Percentiles rank a stretch among this genome's conserved stretches.
phyloP scores from a whole-genome alignment of 371 early-diverging fungal genomes.

The Saksenaea oblongispora region DNA sequence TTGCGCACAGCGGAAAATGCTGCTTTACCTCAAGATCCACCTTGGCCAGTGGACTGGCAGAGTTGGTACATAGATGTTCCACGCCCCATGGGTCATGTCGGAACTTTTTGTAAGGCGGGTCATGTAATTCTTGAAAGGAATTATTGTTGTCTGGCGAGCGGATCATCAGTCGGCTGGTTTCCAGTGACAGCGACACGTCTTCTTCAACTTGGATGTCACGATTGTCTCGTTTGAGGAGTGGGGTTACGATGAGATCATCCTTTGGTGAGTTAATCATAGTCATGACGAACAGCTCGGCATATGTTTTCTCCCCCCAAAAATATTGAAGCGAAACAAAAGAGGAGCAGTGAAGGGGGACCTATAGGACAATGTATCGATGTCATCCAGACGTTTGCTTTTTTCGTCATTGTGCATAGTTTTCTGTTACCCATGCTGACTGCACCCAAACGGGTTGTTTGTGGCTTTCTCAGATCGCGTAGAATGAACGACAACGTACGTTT shows the following conservation, averaged over 20 bases:
- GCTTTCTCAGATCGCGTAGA: background rate
- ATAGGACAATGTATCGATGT: slow-evolving; percentile 1
- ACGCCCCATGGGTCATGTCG: slow-evolving; percentile 26
- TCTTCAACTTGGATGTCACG: slow-evolving; percentile 17
- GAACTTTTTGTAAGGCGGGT: slow-evolving; percentile 29
- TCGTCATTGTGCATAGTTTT: slow-evolving; percentile 3
- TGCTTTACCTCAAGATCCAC: slow-evolving; percentile 40
- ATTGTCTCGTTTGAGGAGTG: slow-evolving; percentile 10
- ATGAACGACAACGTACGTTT: background rate
- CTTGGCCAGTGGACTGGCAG: slow-evolving; percentile 35
- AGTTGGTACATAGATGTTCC: slow-evolving; percentile 31
- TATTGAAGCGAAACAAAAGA: background rate
- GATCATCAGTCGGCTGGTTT: slow-evolving; percentile 33
- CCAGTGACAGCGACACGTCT: slow-evolving; percentile 27
- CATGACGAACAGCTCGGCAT: slow-evolving; percentile 1
- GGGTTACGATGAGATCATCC: slow-evolving; percentile 5
- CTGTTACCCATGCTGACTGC: background rate
- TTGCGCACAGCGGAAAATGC: background rate
- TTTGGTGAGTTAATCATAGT: background rate
- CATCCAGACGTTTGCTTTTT: slow-evolving; percentile 5
- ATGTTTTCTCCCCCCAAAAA: background rate
- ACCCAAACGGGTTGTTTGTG: background rate
- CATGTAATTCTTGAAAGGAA: slow-evolving; percentile 7
- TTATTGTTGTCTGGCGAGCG: slow-evolving; percentile 19
- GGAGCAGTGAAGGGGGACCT: background rate